Base-by-base conservation (phyloP, 2,329 filamentous ascomycete species). In the Neopestalotiopsis sp. region DNA sequence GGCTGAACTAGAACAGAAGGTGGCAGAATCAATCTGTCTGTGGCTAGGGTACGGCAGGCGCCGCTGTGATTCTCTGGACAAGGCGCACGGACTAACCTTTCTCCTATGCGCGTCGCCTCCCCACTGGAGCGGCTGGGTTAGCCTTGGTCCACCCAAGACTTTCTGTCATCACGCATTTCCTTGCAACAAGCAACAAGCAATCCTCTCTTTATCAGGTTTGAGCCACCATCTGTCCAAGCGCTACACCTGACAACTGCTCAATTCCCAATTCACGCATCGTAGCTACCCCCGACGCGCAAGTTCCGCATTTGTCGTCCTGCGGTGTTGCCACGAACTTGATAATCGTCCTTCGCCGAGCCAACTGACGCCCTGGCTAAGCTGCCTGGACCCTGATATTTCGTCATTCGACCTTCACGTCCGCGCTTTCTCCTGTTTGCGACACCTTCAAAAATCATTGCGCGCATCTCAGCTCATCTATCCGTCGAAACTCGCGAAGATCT, bases 121-220 rank as follows among this genome's bases (percentile, higher is more conserved):
- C 57, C 57, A 59, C 30, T 34, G 14, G 24, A 59, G 24, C 57
- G 17, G 14, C 14, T 59, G 57, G 24, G 13, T 34, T 34, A 34
- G 61, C 38, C 30, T 28, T 45, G 61, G 40, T 49, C 61, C 61
- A 64, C 61, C 38, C 61, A 64, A 49, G 61, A 34, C 61, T 64
- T 64, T 64, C 61, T 64, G 61, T 64, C 61, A 64, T 64, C 61
- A 64, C 61, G 61, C 61, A 45, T 64, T 20, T 38, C 34, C 34
- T 38, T 53, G 42, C 61, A 64, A 53, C 59, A 42, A 62, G 40
- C 61, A 38, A 64, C 59, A 42, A 62, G 40, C 61, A 38, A 64
- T 38, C 34, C 34, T 38, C 40, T 49, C 61, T 49, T 64, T 64
- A 64, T 64, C 61, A 45, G 42, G 59, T 34, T 20, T 40, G 59